Conservation (phyloP, 169 alveolate genomes). For the Plasmodium vivax region DNA sequence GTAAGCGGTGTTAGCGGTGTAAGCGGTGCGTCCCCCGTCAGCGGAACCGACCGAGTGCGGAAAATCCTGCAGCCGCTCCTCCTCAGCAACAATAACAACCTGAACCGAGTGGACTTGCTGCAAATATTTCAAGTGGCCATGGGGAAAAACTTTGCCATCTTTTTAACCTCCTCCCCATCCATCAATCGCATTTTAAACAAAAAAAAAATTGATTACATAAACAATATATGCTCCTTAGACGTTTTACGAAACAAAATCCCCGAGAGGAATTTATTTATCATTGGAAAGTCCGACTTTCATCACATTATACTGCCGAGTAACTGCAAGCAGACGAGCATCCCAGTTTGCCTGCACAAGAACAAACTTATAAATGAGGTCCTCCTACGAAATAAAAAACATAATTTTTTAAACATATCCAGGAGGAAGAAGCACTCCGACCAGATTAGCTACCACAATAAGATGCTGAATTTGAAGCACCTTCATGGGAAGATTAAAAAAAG, state of each 20-base stretch:
- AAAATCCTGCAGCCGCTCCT: conserved; percentile 39
- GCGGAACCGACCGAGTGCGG: not conserved
- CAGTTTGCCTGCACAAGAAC: conserved; percentile 34
- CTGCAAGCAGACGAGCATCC: conserved; percentile 24
- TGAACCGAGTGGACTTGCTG: not conserved
- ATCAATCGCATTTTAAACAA: conserved; percentile 51
- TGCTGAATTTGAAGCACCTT: conserved; percentile 33
- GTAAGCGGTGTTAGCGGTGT: not conserved
- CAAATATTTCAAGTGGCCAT: conserved; percentile 50
- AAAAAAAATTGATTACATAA: conserved; percentile 59
- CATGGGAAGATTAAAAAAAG: conserved; percentile 35
- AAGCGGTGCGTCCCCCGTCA: not conserved
- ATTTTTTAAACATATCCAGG: conserved; percentile 20
- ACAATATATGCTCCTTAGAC: conserved; percentile 40
- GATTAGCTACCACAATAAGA: conserved; percentile 21
- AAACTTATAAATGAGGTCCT: conserved; percentile 36
- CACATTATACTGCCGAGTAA: conserved; percentile 28
- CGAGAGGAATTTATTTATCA: conserved; percentile 34
- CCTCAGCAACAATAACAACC: not conserved
- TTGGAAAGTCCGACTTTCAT: conserved; percentile 34
- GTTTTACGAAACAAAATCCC: conserved; percentile 43
- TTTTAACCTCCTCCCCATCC: conserved; percentile 64
- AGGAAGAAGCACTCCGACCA: conserved; percentile 63
- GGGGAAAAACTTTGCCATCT: conserved; percentile 44
- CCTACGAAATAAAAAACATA: conserved; percentile 33